phyloP scores from a whole-genome alignment of 2,329 filamentous ascomycete genomes.

The Claviceps africana region DNA sequence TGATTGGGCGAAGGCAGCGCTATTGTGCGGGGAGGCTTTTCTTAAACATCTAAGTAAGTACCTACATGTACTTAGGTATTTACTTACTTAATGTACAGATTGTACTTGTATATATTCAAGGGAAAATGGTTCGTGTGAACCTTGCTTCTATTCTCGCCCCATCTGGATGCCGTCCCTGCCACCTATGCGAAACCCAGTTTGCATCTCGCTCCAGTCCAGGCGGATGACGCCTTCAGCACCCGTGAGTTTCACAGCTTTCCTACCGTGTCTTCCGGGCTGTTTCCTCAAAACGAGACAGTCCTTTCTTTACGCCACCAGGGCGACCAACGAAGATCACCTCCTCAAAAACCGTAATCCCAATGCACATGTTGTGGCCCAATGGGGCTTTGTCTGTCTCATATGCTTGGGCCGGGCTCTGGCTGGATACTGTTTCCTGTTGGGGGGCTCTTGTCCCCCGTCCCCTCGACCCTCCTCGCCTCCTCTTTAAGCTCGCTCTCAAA shows the following conservation, averaged over 20 bases:
- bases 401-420: neutral
- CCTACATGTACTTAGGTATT: no score
- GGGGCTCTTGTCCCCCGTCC: slow-evolving; percentile 13
- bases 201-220: neutral
- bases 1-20: neutral
- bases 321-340: no score
- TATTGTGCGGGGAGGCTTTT: neutral
- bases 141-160: neutral
- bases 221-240: neutral
- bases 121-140: no score
- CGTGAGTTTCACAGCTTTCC: neutral
- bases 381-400: no score
- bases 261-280: no score
- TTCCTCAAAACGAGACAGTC: no score
- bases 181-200: no score
- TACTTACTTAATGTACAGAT: no score
- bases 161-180: neutral
- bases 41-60: no score
- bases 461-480: slow-evolving; percentile 32
- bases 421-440: neutral
- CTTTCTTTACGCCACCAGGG: no score
- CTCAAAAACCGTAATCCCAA: neutral
- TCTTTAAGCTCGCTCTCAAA: slow-evolving; percentile 41
- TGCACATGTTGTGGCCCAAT: neutral
- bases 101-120: no score